Percentiles rank a stretch among this genome's conserved stretches.
Evolutionary conservation across 805 yeast species (phyloP).

Genomic region (Huiozyma sinensis): DNA sequence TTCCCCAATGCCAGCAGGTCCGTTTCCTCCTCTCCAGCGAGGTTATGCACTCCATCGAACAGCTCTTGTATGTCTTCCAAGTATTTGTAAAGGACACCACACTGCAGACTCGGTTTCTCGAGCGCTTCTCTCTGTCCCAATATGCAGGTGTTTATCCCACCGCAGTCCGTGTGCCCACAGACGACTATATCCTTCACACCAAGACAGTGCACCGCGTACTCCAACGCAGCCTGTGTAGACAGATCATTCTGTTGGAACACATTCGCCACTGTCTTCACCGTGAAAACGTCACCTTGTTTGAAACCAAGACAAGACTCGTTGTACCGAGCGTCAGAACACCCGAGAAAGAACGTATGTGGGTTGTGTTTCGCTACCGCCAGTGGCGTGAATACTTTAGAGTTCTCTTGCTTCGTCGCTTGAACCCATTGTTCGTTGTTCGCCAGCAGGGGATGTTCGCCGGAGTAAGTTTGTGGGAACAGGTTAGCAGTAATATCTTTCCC

Average conservation of each 20-base stretch:
- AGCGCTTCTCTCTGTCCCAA: conserved; percentile 34
- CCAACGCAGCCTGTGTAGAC: conserved; percentile 66
- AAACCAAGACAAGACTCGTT: conserved; percentile 68
- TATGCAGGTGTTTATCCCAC: conserved; percentile 71
- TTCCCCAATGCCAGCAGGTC: conserved; percentile 3
- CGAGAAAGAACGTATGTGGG: conserved; percentile 92
- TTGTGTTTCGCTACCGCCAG: conserved; percentile 13
- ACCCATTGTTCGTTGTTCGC: conserved; percentile 37
- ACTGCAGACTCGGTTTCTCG: not conserved
- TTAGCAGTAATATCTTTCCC: conserved; percentile 4
- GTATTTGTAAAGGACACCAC: not conserved
- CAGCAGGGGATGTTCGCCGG: conserved; percentile 20
- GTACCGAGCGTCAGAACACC: conserved; percentile 87
- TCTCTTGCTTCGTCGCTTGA: conserved; percentile 32
- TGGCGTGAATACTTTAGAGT: conserved; percentile 41
- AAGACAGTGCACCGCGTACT: conserved; percentile 77
- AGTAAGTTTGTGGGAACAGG: not conserved
- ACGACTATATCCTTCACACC: conserved; percentile 73
- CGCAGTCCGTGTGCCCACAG: conserved; percentile 94
- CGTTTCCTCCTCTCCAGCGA: not conserved
- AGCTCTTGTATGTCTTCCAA: not conserved
- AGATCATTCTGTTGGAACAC: conserved; percentile 57
- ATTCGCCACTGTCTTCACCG: conserved; percentile 83
- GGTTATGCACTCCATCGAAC: not conserved
- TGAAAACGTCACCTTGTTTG: conserved; percentile 86